These are phyloP conservation scores for Eimeria necatrix DNA, from an alignment of 169 alveolate species.

Conservation along the genomic window DNA sequence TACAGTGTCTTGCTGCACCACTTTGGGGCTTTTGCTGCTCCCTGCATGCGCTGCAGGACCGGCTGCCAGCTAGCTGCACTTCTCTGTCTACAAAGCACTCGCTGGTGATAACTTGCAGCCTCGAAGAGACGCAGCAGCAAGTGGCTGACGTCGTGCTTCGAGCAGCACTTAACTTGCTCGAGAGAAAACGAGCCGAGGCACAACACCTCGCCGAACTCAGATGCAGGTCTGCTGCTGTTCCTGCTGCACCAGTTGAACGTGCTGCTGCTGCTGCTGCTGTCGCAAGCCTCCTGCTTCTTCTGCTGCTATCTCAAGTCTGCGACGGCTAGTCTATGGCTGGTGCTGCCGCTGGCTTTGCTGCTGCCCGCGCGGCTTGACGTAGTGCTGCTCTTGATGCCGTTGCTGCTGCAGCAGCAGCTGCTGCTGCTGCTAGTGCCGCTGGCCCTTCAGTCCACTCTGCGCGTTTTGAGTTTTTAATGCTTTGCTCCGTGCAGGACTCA, in stretches of 20 bases:
- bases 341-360: no score
- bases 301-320: not conserved
- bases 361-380: no score
- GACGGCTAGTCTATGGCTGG: no score
- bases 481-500: conserved; percentile 12
- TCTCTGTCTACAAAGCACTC: conserved; percentile 61
- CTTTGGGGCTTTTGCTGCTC: not conserved
- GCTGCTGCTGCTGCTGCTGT: not conserved
- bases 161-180: conserved; percentile 52
- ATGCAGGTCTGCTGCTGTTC: conserved; percentile 3
- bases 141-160: conserved; percentile 8
- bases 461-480: not conserved
- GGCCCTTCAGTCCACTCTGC: no score
- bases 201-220: conserved; percentile 10
- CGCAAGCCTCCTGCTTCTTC: not conserved
- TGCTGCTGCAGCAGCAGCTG: no score
- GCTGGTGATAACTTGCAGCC: conserved; percentile 46
- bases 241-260: not conserved
- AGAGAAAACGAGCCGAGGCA: conserved; percentile 64
- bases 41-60: conserved; percentile 15
- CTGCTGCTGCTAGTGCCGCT: no score
- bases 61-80: conserved; percentile 50
- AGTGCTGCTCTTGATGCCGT: no score
- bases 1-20: not conserved
- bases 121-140: conserved; percentile 35